Percentiles rank a stretch among this genome's conserved stretches.
These are phyloP conservation scores for Tephrocybe sp. DNA, from an alignment of 768 basidiomycete species.

Conservation along the genomic window DNA sequence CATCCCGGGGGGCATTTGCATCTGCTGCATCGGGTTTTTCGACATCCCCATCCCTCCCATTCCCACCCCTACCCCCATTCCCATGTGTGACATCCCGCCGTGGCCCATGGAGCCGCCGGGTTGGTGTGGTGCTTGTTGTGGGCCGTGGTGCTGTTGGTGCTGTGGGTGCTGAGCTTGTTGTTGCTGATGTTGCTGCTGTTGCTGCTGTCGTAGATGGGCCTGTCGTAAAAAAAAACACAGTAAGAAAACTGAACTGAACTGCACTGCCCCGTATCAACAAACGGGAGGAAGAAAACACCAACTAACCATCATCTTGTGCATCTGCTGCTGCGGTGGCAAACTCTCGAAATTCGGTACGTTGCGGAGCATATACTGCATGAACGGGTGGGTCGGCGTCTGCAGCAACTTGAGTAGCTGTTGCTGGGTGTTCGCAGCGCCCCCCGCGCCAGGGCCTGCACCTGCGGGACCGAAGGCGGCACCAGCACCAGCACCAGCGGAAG, in stretches of 20 bases:
- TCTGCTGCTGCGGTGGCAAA: slow-evolving; percentile 50
- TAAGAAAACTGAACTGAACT: no score
- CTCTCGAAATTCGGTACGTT: slow-evolving; percentile 51
- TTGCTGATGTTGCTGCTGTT: slow-evolving; percentile 23
- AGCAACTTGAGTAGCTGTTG: slow-evolving; percentile 49
- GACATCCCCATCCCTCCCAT: no score
- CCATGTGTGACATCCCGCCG: slow-evolving; percentile 17
- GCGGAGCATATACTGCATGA: slow-evolving; percentile 52
- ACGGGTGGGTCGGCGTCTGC: slow-evolving; percentile 53
- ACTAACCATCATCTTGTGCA: slow-evolving; percentile 54
- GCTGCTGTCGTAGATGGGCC: slow-evolving; percentile 20
- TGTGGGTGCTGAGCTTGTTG: slow-evolving; percentile 20
- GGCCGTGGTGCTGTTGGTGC: slow-evolving; percentile 21
- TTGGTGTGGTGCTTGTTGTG: no score
- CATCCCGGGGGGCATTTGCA: slow-evolving; percentile 15
- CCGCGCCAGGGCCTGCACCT: no score
- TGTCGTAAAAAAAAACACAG: background rate
- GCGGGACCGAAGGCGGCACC: no score
- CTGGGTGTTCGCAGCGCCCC: slow-evolving; percentile 9
- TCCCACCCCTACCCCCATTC: no score
- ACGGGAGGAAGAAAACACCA: slow-evolving; percentile 43
- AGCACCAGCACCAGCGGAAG: no score
- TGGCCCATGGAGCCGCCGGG: background rate
- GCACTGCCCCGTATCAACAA: no score
- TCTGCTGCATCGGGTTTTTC: slow-evolving; percentile 16